phyloP scores from a whole-genome alignment of 1,284 basidiomycete species.

The Ceratobasidium sp. region DNA sequence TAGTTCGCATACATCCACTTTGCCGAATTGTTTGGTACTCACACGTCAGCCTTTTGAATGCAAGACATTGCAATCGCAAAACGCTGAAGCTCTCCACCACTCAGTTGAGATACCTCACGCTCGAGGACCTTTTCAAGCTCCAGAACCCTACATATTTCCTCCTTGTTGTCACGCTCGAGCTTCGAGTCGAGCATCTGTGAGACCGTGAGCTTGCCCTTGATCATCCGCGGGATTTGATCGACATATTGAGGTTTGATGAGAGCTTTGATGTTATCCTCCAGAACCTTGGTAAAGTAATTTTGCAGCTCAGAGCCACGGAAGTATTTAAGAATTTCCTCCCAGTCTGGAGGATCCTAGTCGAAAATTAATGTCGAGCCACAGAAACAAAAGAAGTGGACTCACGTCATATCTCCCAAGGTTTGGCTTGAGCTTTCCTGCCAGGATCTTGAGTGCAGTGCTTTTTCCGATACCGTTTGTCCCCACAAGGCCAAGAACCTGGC shows the following conservation, averaged over 20 bases:
- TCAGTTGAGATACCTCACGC: slow-evolving; percentile 84
- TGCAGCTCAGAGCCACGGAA: slow-evolving; percentile 97
- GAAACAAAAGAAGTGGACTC: slow-evolving; percentile 48
- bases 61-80: slow-evolving; percentile 96
- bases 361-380: background rate
- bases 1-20: slow-evolving; percentile 26
- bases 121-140: slow-evolving; percentile 86
- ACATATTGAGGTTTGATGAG: slow-evolving; percentile 99
- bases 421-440: slow-evolving; percentile 95
- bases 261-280: slow-evolving; percentile 97
- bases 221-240: slow-evolving; percentile 94
- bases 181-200: slow-evolving; percentile 89
- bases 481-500: slow-evolving; percentile 94
- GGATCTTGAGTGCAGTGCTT: slow-evolving; percentile 93
- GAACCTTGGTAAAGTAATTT: slow-evolving; percentile 98
- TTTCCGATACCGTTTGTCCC: slow-evolving; percentile 99
- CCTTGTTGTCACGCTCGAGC: slow-evolving; percentile 82
- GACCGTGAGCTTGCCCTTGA: slow-evolving; percentile 89
- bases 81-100: slow-evolving; percentile 94
- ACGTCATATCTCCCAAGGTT: slow-evolving; percentile 91
- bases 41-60: slow-evolving; percentile 92
- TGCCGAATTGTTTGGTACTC: slow-evolving; percentile 50
- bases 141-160: slow-evolving; percentile 80
- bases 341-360: slow-evolving; percentile 88
- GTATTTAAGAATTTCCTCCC: slow-evolving; percentile 96